Percentiles rank a stretch among this genome's conserved stretches.
phyloP scores from a whole-genome alignment of 2,329 filamentous ascomycete species.

The Hypoxylon sp. region DNA sequence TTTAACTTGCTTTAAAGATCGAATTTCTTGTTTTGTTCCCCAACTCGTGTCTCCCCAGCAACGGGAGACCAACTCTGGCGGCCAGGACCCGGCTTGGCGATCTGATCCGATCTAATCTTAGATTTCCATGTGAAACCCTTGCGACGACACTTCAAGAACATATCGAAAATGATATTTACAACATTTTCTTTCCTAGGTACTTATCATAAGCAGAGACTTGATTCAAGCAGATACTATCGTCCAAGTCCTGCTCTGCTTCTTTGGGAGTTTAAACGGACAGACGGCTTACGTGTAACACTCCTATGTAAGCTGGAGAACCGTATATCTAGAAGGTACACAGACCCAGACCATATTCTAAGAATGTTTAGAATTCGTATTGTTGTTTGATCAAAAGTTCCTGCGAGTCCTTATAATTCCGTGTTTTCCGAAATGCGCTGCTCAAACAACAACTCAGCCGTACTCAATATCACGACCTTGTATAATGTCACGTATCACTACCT shows the following conservation, averaged over 20 bases:
- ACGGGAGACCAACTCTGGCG: conserved; percentile 27
- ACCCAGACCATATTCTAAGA: not conserved
- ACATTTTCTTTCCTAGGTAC: not conserved
- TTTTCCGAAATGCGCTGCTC: not conserved
- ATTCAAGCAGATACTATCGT: not conserved
- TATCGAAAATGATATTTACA: not conserved
- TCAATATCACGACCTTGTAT: not conserved
- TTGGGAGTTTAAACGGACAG: not conserved
- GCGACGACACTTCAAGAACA: conserved; percentile 5
- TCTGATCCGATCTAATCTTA: conserved; percentile 41
- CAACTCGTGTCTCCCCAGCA: conserved; percentile 40
- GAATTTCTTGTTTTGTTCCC: conserved; percentile 47
- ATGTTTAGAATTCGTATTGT: not conserved
- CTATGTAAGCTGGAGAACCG: not conserved
- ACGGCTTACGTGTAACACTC: not conserved
- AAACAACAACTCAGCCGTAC: not conserved
- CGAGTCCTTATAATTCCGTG: not conserved
- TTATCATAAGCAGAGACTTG: not conserved
- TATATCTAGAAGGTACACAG: not conserved
- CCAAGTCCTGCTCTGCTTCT: not conserved
- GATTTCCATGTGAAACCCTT: conserved; percentile 30
- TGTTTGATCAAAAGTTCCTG: not conserved
- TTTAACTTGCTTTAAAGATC: conserved; percentile 17
- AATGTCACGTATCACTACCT: not conserved
- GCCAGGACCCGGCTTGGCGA: conserved; percentile 42